Evolutionary conservation across 78 protist species (phyloP).

Genomic region (Capsaspora owczarzaki): DNA sequence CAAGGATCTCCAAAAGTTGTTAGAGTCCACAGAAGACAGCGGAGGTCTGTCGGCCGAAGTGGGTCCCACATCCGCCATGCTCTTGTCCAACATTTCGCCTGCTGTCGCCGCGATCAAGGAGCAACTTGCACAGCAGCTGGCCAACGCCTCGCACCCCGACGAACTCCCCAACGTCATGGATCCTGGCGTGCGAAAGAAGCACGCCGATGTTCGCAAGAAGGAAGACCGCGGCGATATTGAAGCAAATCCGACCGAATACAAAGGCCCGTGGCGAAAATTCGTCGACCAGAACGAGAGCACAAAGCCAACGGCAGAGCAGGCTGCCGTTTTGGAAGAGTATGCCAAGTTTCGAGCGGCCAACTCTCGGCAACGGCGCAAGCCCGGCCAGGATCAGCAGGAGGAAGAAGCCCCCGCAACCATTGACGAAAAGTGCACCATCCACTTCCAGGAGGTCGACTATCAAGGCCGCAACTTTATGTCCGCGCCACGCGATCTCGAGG

Average conservation of each 20-base stretch:
- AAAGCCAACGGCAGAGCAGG: background rate
- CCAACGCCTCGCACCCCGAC: no score
- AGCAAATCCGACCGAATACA: background rate
- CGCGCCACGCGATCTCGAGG: background rate
- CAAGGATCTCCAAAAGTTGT: background rate
- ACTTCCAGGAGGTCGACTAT: constrained; percentile 16
- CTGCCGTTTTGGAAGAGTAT: background rate
- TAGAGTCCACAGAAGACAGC: background rate
- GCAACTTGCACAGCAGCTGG: background rate
- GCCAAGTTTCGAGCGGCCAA: background rate
- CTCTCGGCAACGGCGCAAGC: background rate
- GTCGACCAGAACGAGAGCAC: background rate
- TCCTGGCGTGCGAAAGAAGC: no score
- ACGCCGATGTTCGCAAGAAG: no score
- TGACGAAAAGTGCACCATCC: background rate
- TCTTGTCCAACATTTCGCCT: background rate
- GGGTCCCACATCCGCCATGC: background rate
- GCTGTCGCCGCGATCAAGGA: background rate
- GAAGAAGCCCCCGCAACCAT: background rate
- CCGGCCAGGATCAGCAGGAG: background rate
- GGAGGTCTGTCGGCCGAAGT: background rate
- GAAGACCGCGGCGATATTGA: no score
- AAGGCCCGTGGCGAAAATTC: background rate
- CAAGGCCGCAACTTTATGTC: background rate
- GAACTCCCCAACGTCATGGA: no score